phyloP scores from a whole-genome alignment of 2,329 filamentous ascomycete genomes.

The Rhynchosporium agropyri region DNA sequence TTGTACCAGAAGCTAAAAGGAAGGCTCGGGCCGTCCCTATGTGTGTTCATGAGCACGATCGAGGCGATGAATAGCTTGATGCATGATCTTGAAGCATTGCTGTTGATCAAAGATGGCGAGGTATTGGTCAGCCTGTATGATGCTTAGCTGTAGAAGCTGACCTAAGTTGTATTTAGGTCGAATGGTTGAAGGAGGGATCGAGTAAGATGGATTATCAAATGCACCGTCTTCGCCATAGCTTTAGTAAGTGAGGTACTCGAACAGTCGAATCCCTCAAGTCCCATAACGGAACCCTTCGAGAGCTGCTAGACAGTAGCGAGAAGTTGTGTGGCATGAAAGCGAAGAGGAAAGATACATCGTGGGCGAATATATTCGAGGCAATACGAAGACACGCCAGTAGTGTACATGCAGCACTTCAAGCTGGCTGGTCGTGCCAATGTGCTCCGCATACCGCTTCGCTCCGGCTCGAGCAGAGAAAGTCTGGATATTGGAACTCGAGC shows the following conservation, averaged over 20 bases:
- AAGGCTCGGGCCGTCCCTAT: constrained; percentile 29
- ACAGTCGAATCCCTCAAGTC: constrained; percentile 28
- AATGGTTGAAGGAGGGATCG: constrained; percentile 33
- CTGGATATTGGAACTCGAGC: constrained; percentile 26
- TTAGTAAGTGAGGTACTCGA: constrained; percentile 32
- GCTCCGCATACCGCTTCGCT: constrained; percentile 29
- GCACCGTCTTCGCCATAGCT: constrained; percentile 33
- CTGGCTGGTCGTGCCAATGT: constrained; percentile 35
- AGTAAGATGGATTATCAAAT: constrained; percentile 36
- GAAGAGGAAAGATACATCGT: constrained; percentile 30
- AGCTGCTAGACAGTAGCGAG: constrained; percentile 31
- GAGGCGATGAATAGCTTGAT: constrained; percentile 30
- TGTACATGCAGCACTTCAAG: constrained; percentile 32
- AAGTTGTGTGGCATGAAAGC: constrained; percentile 28
- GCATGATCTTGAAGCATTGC: constrained; percentile 29
- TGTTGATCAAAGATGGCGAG: constrained; percentile 34
- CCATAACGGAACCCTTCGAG: constrained; percentile 31
- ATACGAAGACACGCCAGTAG: constrained; percentile 34
- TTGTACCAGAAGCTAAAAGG: constrained; percentile 22
- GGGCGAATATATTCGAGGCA: constrained; percentile 32
- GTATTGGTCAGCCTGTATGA: constrained; percentile 16
- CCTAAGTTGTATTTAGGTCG: constrained; percentile 25
- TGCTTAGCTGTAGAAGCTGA: background rate
- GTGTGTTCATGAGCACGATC: constrained; percentile 31
- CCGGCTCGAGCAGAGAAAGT: constrained; percentile 30